These are phyloP conservation scores for Aureoboletus auriporus DNA, from an alignment of 768 basidiomycete genomes.

Conservation along the genomic window DNA sequence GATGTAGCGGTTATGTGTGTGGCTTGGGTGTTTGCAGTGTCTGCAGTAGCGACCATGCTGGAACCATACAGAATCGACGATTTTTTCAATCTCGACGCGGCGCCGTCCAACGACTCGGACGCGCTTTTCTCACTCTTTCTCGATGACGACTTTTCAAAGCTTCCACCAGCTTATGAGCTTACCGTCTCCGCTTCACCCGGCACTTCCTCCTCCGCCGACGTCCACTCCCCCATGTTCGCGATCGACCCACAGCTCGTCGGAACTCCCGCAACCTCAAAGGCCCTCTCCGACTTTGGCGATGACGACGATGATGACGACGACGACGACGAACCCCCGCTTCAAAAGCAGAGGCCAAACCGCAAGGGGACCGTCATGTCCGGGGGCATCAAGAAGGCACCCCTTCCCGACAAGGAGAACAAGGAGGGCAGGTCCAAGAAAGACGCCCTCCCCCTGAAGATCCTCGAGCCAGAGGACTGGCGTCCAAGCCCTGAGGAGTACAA, in stretches of 20 bases:
- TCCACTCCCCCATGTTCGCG: conserved; percentile 33
- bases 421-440: conserved; percentile 27
- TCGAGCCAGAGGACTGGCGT: conserved; percentile 69
- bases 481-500: conserved; percentile 91
- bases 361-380: conserved; percentile 71
- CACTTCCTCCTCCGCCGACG: conserved; percentile 15
- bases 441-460: conserved; percentile 17
- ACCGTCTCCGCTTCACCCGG: conserved; percentile 23
- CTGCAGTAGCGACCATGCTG: conserved; percentile 8
- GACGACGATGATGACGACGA: conserved; percentile 38
- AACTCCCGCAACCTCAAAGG: conserved; percentile 50
- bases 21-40: background rate
- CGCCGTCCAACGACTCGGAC: conserved; percentile 25
- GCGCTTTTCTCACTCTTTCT: conserved; percentile 44
- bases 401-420: conserved; percentile 33
- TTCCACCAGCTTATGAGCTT: conserved; percentile 25
- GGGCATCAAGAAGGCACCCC: conserved; percentile 62
- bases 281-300: conserved; percentile 41
- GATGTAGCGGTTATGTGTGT: background rate
- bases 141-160: conserved; percentile 38
- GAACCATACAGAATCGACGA: conserved; percentile 43
- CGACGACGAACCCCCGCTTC: conserved; percentile 24
- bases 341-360: conserved; percentile 48
- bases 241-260: conserved; percentile 80
- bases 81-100: conserved; percentile 64